Evolutionary conservation across 2,329 filamentous ascomycete species (phyloP).

Genomic region (Chaetomium sp.): DNA sequence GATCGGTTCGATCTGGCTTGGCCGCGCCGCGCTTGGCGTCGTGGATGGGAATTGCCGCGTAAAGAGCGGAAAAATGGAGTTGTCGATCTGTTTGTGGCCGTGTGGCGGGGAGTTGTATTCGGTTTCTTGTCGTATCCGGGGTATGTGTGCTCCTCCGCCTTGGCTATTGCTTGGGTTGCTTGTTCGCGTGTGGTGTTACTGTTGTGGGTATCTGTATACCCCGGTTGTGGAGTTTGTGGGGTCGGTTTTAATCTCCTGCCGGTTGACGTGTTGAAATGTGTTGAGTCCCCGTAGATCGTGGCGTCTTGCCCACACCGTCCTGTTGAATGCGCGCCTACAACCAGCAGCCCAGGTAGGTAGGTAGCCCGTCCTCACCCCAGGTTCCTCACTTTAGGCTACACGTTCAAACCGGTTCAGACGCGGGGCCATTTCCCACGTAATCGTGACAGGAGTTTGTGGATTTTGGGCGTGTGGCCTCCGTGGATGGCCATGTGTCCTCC

Average conservation of each 20-base stretch:
- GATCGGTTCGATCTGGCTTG: neutral
- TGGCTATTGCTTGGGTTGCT: neutral
- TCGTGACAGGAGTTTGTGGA: slow-evolving; percentile 7
- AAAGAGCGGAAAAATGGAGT: neutral
- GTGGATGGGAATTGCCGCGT: neutral
- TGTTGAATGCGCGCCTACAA: neutral
- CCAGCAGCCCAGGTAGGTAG: too few relatives aligned
- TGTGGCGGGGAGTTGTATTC: neutral
- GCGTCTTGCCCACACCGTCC: neutral
- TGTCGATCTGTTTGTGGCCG: neutral
- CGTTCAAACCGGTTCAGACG: slow-evolving; percentile 29
- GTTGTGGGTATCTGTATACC: neutral
- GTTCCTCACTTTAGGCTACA: neutral
- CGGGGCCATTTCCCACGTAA: slow-evolving; percentile 24
- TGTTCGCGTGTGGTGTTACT: neutral
- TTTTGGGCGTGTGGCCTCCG: neutral
- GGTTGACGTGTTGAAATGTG: neutral
- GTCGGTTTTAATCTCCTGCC: neutral
- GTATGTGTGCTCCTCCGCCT: slow-evolving; percentile 1
- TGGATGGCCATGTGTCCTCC: neutral
- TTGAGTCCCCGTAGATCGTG: neutral
- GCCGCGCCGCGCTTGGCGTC: neutral
- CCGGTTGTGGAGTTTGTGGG: neutral
- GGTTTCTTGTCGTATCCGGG: neutral
- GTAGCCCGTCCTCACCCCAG: neutral